A percentile compares a stretch with the other conserved stretches of the same genome.
phyloP scores from a whole-genome alignment of 345 rosid genomes.

The Rubroshorea leprosula region DNA sequence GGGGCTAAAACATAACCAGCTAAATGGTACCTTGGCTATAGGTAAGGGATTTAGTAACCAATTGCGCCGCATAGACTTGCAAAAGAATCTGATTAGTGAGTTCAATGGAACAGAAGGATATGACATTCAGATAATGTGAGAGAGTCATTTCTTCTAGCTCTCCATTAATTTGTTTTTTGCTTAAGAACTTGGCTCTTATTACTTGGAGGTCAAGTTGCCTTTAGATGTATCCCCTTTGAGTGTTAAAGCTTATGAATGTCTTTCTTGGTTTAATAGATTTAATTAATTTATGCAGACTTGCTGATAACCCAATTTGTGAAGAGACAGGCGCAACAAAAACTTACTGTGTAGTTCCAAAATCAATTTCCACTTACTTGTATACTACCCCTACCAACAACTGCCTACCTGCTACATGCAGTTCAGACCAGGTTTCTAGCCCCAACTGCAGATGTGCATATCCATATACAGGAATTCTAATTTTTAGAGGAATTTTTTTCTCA shows the following conservation, averaged over 20 bases:
- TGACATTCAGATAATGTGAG: slow-evolving; percentile 42
- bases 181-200: no score
- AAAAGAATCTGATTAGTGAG: slow-evolving; percentile 32
- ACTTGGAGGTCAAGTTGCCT: no score
- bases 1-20: slow-evolving; percentile 37
- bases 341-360: slow-evolving; percentile 37
- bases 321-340: neutral
- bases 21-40: slow-evolving; percentile 48
- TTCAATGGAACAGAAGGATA: slow-evolving; percentile 13
- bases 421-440: slow-evolving; percentile 44
- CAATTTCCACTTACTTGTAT: slow-evolving; percentile 25
- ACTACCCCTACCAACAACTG: slow-evolving; percentile 45
- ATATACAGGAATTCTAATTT: slow-evolving; percentile 47
- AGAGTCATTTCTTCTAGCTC: neutral
- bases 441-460: slow-evolving; percentile 60
- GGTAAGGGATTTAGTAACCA: slow-evolving; percentile 34
- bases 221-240: no score
- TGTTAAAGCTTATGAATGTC: no score
- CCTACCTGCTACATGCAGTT: slow-evolving; percentile 24
- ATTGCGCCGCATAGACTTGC: slow-evolving; percentile 54
- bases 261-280: no score
- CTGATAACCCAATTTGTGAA: no score
- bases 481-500: slow-evolving; percentile 70
- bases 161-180: no score
- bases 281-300: no score